Evolutionary conservation across 2,329 filamentous ascomycete species (phyloP).

Genomic region (Gnomoniopsis sp.): DNA sequence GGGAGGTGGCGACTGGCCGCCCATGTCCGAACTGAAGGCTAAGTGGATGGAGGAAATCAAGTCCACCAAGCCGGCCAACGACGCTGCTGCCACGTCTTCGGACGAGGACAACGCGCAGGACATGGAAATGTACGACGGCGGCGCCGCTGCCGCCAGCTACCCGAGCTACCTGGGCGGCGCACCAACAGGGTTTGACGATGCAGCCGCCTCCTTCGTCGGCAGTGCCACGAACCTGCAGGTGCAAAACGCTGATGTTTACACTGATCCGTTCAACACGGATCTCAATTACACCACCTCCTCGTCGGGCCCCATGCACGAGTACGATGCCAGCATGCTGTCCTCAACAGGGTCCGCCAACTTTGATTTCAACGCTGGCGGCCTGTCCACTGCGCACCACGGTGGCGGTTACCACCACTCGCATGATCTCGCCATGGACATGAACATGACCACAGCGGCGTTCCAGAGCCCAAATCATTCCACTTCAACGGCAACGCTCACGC

Average conservation of each 20-base stretch:
- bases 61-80: slow-evolving; percentile 32
- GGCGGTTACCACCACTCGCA: too few species aligned
- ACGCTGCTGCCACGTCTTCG: slow-evolving; percentile 31
- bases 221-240: slow-evolving; percentile 7
- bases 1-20: slow-evolving; percentile 51
- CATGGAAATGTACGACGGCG: slow-evolving; percentile 23
- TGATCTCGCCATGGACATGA: too few species aligned
- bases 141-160: slow-evolving; percentile 1
- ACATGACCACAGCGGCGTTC: slow-evolving; percentile 20
- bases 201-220: slow-evolving; percentile 9
- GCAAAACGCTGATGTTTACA: slow-evolving; percentile 14
- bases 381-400: too few species aligned
- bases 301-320: background rate
- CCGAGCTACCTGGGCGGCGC: too few species aligned
- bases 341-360: slow-evolving; percentile 26
- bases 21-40: slow-evolving; percentile 52
- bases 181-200: slow-evolving; percentile 21
- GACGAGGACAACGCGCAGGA: slow-evolving; percentile 25
- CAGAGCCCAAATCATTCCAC: slow-evolving; percentile 23
- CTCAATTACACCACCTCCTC: slow-evolving; percentile 9
- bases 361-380: slow-evolving; percentile 18
- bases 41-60: slow-evolving; percentile 56
- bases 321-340: slow-evolving; percentile 16
- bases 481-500: slow-evolving; percentile 24
- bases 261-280: slow-evolving; percentile 14